Base-by-base conservation (phyloP, 495 filamentous ascomycete species). In the Lichenothelia convexa region DNA sequence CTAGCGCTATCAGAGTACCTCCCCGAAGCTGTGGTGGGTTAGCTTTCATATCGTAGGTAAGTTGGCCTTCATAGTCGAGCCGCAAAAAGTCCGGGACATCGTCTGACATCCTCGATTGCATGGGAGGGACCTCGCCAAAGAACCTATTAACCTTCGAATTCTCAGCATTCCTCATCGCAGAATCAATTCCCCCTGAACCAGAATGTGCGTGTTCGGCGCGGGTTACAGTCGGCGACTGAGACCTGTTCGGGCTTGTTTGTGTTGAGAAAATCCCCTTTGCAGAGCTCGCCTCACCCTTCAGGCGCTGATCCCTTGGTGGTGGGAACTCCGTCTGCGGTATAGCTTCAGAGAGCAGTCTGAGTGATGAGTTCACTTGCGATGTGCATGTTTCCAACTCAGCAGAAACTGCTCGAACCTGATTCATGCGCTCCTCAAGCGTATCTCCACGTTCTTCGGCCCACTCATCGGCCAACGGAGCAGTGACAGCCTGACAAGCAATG, bases 381-480 rank as follows among this genome's bases (percentile, higher is more conserved):
- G 83, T 80, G 44, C 75, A 81, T 18, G 73, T 80, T 45, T 94
- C 86, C 22, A 97, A 60, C 23, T 91, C 75, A 44, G 75, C 70
- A 4, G 75, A 70, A 39, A 82, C 77, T 19, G 67, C 62, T 30
- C 78, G 67, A 36, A 93, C 78, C 39, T 75, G 72, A 44, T 76
- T 80, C 23, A 97, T 51, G 24, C 87, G 72, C 41, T 85, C 81
- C 42, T 93, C 87, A n/a, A 97, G 63, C 12, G 86, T 80, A 48
- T 87, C 81, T 3, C 84, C 83, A n/a, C 86, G 73, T 9, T 80
- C 60, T 46, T 91, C 84, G 16, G 85, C 71, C 89, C 89, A 97
- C 55, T 97, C 89, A 51, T 97, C 89, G 8, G 76, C 80, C 20
- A 97, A 61, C 22, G 91, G 87, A 11, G 82, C 80, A 8, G 86